These are phyloP conservation scores for Candolleomyces eurysporus DNA, from an alignment of 768 basidiomycete species.

Conservation along the genomic window DNA sequence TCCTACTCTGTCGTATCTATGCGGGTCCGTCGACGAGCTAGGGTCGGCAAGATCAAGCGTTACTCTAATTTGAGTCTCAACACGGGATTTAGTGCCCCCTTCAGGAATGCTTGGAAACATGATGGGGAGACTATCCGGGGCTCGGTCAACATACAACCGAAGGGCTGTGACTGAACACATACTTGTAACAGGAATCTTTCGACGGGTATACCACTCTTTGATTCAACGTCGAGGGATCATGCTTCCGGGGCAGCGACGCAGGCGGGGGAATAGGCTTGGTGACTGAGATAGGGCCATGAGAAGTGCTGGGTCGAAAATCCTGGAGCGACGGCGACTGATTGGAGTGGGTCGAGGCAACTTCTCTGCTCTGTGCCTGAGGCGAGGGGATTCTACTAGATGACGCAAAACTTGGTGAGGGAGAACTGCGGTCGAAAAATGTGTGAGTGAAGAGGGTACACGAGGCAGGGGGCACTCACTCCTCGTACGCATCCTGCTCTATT, in stretches of 20 bases:
- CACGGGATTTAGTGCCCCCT: conserved; percentile 83
- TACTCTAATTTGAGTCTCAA: conserved; percentile 93
- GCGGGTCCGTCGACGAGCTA: conserved; percentile 57
- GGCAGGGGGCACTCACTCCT: conserved; percentile 53
- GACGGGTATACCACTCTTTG: conserved; percentile 68
- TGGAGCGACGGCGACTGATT: conserved; percentile 21
- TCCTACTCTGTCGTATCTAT: conserved; percentile 77
- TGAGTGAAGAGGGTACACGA: conserved; percentile 10
- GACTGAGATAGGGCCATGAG: conserved; percentile 41
- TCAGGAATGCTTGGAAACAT: conserved; percentile 82
- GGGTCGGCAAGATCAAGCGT: conserved; percentile 75
- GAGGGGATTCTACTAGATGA: conserved; percentile 30
- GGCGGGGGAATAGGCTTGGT: conserved; percentile 71
- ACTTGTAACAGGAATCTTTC: conserved; percentile 79
- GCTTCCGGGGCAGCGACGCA: conserved; percentile 53
- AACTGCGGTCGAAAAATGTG: conserved; percentile 23
- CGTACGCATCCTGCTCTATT: conserved; percentile 71
- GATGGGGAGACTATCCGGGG: conserved; percentile 62
- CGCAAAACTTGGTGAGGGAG: conserved; percentile 32
- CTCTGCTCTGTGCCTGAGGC: conserved; percentile 24
- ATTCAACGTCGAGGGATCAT: conserved; percentile 45
- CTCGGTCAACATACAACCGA: conserved; percentile 13
- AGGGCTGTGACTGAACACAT: conserved; percentile 22
- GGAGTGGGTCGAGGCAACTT: conserved; percentile 19
- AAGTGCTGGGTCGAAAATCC: conserved; percentile 29